A percentile compares a stretch with the other conserved stretches of the same genome.
Evolutionary conservation across 257 asterid species (phyloP).

Genomic region (Pogostemon cablin): DNA sequence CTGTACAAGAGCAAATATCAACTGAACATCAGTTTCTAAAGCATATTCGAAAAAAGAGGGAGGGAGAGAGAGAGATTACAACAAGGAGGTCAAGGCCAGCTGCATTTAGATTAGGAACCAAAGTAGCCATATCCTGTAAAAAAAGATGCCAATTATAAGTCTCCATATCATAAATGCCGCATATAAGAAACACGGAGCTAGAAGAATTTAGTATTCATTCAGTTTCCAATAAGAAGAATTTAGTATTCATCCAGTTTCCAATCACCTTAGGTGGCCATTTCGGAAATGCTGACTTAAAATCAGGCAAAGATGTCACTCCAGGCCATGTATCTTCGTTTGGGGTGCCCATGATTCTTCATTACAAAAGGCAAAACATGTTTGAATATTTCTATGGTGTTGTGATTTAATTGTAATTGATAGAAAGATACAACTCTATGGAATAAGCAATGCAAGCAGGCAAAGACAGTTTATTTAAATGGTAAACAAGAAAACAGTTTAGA

Average conservation of each 20-base stretch:
- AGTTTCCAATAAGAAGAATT: not conserved
- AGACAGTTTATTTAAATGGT: slow-evolving; percentile 9
- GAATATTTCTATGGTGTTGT: not conserved
- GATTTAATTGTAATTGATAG: not conserved
- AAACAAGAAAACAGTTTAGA: not conserved
- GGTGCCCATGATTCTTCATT: slow-evolving; percentile 82
- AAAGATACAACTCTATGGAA: not conserved
- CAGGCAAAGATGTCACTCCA: slow-evolving; percentile 95
- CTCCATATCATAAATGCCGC: not conserved
- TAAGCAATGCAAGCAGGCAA: slow-evolving; percentile 3
- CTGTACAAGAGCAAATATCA: slow-evolving; percentile 35
- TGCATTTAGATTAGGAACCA: slow-evolving; percentile 77
- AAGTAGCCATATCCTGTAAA: slow-evolving; percentile 70
- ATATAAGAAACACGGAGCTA: not conserved
- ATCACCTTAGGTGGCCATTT: slow-evolving; percentile 83
- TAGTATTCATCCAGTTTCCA: not conserved
- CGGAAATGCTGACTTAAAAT: slow-evolving; percentile 82
- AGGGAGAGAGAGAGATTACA: slow-evolving; percentile 51
- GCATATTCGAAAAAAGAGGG: not conserved
- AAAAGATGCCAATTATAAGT: slow-evolving; percentile 10
- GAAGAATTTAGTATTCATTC: no score
- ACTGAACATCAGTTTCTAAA: slow-evolving; percentile 17
- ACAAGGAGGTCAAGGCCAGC: slow-evolving; percentile 82
- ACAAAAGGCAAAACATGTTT: not conserved
- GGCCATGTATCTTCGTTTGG: slow-evolving; percentile 95